These are phyloP conservation scores for Boletus edulis DNA, from an alignment of 768 basidiomycete species.

Conservation along the genomic window DNA sequence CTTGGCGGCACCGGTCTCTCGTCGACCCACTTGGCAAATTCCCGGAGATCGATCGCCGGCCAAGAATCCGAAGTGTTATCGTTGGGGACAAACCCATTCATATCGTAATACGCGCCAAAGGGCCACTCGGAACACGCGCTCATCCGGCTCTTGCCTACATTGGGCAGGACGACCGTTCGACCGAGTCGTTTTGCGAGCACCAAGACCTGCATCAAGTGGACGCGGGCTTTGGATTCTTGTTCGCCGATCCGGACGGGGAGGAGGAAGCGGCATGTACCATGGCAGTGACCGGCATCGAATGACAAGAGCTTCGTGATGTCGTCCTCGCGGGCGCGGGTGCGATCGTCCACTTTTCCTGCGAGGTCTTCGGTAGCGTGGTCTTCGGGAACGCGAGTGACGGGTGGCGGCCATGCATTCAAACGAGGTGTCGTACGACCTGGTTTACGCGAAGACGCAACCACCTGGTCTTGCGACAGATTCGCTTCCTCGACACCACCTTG, in stretches of 20 bases:
- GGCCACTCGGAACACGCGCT: constrained; percentile 49
- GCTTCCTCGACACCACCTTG: too few species aligned
- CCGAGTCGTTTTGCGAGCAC: constrained; percentile 48
- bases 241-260: constrained; percentile 50
- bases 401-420: constrained; percentile 29
- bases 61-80: not conserved
- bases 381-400: constrained; percentile 36
- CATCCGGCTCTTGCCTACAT: constrained; percentile 54
- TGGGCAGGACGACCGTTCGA: constrained; percentile 60
- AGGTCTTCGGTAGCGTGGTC: not conserved
- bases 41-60: constrained; percentile 33
- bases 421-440: not conserved
- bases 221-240: constrained; percentile 57
- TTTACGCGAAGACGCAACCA: not conserved
- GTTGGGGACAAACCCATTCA: constrained; percentile 13
- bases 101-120: constrained; percentile 51
- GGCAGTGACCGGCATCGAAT: constrained; percentile 25
- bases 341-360: not conserved
- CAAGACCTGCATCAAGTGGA: constrained; percentile 52
- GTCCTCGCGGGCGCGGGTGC: not conserved
- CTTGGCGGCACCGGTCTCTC: constrained; percentile 22
- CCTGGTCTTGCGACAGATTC: not conserved
- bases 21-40: constrained; percentile 41
- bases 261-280: constrained; percentile 42
- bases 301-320: not conserved